phyloP scores from a whole-genome alignment of 75 land plant genomes.

The Larix kaempferi region DNA sequence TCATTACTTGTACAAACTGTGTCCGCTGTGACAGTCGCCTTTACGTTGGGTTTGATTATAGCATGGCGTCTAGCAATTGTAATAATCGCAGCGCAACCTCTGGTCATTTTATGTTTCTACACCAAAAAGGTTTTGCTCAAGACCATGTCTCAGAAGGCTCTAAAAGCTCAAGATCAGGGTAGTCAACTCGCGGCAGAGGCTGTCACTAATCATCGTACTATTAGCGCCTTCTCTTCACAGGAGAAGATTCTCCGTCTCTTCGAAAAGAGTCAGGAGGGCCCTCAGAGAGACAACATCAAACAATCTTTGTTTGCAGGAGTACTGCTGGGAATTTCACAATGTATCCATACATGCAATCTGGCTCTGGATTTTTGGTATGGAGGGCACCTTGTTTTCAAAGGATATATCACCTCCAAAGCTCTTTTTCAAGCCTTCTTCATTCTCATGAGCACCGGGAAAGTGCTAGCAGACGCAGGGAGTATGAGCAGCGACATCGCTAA shows the following conservation, averaged over 20 bases:
- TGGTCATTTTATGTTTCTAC: conserved; percentile 67
- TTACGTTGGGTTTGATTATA: conserved; percentile 44
- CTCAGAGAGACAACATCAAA: conserved; percentile 28
- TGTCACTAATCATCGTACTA: conserved; percentile 60
- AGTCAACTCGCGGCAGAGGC: conserved; percentile 73
- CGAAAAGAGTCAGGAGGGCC: conserved; percentile 42
- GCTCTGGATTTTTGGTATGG: conserved; percentile 88
- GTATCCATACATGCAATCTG: conserved; percentile 42
- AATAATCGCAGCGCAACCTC: conserved; percentile 75
- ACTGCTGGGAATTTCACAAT: conserved; percentile 55
- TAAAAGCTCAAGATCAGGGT: conserved; percentile 41
- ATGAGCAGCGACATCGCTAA: conserved; percentile 56
- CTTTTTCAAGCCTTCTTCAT: conserved; percentile 73
- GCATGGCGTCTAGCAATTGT: conserved; percentile 79
- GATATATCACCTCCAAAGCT: conserved; percentile 34
- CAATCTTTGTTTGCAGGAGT: conserved; percentile 69
- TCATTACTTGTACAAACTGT: conserved; percentile 60
- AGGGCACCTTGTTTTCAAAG: conserved; percentile 43
- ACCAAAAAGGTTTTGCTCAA: conserved; percentile 43
- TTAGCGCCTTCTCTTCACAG: conserved; percentile 60
- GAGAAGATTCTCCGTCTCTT: conserved; percentile 41
- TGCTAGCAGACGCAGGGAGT: conserved; percentile 79
- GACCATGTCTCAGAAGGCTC: conserved; percentile 25
- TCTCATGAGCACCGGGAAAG: conserved; percentile 73
- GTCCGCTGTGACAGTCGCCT: conserved; percentile 53